Evolutionary conservation across 306 rosid genomes (phyloP), one percentile per base, ranked within the genome.

Genomic region (Cucumis sativus): DNA sequence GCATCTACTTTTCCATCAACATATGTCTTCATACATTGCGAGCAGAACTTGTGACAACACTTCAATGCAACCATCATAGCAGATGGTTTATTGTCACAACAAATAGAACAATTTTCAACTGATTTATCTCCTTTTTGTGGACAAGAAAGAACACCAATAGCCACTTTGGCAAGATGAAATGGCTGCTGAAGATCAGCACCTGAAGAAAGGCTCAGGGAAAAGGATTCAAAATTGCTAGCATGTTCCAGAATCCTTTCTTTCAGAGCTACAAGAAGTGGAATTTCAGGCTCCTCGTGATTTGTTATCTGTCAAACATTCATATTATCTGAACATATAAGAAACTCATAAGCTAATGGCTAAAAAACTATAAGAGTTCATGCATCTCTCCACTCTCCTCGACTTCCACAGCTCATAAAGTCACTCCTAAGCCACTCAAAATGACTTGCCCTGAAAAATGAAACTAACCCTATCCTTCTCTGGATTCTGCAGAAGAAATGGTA

Each of bases 31-130:
- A 95, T 80, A 77, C 98, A 95, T 78, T 88, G 90, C 1, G 98
- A 92, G 78, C 98, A 95, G 71, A 90, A 95, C 77, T 82, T 89
- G 82, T 95, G 98, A 7, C 92, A 92, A 84, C 98, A 95, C 85
- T 90, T 95, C 92, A 95, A 75, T n/a, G 89, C 79, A 78, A 92
- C 77, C 92, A 92, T 92, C 83, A 90, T 83, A 8, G 82, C 77
- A 60, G 89, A 76, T 56, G 94, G 91, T 82, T 92, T 95, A 83
- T 95, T 91, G 3, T 95, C 93, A 13, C 98, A 89, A 71, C 98
- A 95, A 82, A 95, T 90, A 79, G 95, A 89, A 82, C 98, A 95
- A 61, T 82, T 89, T 82, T 90, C 91, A 74, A 87, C 75, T n/a
- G 86, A 85, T 79, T 9, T 77, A 81, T 87, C 83, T 11, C 84